Evolutionary conservation across 2,329 filamentous ascomycete species (phyloP), one percentile per base, ranked within the genome.

Genomic region (Beauveria rudraprayagi): DNA sequence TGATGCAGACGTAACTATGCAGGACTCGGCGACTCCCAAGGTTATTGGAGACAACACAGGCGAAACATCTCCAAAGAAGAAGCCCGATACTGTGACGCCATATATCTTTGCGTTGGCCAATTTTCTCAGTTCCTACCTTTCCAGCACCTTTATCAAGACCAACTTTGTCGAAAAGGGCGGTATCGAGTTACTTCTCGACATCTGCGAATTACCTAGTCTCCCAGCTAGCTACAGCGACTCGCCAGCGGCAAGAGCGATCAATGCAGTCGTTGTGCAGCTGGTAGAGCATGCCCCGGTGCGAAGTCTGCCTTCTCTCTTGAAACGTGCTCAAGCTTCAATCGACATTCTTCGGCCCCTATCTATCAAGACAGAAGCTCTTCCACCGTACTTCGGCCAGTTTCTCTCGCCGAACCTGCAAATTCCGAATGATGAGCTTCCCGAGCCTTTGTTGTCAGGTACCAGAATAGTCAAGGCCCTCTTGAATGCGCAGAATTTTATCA

Each of bases 221-320:
- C 86, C 91, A 1, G 86, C 71, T 28, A 86, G 66, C 17, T 77
- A 74, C 64, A 72, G 86, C 44, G 86, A 89, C 46, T 83, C 83
- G 6, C 76, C 81, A 57, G 84, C 89, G 4, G 87, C 87, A 61
- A 83, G 87, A 63, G 85, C 88, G 63, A 79, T 97, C 59, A 84
- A 87, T 17, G 83, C 85, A 41, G 87, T 96, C 11, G 80, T 96
- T 55, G 85, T 90, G 64, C 83, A 88, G 65, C 82, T 97, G 64
- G 84, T 92, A 7, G 93, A 97, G 67, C 83, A 86, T 28, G 91
- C 90, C 63, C 87, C 92, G 1, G 85, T 93, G 66, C 79, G 95
- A 22, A 87, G 92, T 2, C 78, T 99, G 8, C 92, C 93, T 0
- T 90, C 91, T 5, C 76, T 99, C 30, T 77, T 97, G 62, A 84